Evolutionary conservation across 140 eudicot species (phyloP), one percentile per base, ranked within the genome.

Genomic region (Oenanthe javanica): DNA sequence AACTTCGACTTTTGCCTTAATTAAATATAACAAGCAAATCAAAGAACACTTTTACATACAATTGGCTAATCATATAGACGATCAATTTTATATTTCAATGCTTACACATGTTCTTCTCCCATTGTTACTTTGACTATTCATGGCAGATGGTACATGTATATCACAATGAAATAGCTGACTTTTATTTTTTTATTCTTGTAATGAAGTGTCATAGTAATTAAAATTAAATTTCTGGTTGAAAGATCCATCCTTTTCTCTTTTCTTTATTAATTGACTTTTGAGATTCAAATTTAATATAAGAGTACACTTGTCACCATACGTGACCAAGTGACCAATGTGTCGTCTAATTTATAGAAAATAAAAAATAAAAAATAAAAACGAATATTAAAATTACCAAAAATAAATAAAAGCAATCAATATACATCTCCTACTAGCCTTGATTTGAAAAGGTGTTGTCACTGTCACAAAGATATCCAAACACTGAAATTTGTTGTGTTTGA

Each of bases 161-260:
- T 36, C 79, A 75, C 13, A 48, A 48, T 75, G 79, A 47, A 75
- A 23, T 75, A 75, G 79, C 46, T 75, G 57, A 75, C 79, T 75
- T 75, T 48, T 49, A 49, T 75, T 75, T 5, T 75, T 75, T 75
- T 75, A 75, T 23, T 49, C 42, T 4, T 49, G 23, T 47, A 75
- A 49, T 49, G 61, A 75, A 15, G 46, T 75, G 45, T 43, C 79
- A 3, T 48, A 49, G 0, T 48, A 4, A 42, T 48, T 49, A n/a
- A 75, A 46, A 47, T 47, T 23, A 9, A 12, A 4, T 45, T 75
- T 47, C 4, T 13, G 21, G 36, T 50, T 47, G 19, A 15, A 23
- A 73, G 57, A 18, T 47, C 43, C 15, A 21, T 19, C 27, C 36
- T 31, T 31, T 13, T 23, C 63, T 46, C 51, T 46, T 40, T 40